Conservation (phyloP, 225 moss, liverwort and hornwort genomes). For the Physcomitrium patens region DNA sequence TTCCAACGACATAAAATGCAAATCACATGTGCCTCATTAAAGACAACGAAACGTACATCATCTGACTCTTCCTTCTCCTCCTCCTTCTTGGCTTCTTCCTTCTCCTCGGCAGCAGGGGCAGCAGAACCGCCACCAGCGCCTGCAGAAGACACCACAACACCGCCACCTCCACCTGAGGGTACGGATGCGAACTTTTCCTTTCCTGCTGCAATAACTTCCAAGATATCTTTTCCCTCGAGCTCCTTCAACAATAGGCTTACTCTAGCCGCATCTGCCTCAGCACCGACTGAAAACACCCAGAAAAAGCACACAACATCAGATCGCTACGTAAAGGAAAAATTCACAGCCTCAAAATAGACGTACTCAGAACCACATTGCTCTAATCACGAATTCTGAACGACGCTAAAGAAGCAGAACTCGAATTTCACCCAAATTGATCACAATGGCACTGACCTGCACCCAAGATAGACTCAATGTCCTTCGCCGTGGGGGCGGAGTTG, state of each 20-base stretch:
- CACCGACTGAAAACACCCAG: conserved; percentile 55
- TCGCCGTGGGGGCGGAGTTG: conserved; percentile 63
- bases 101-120: conserved; percentile 50
- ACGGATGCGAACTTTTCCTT: conserved; percentile 86
- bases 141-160: conserved; percentile 34
- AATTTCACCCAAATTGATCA: no score
- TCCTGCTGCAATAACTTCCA: conserved; percentile 78
- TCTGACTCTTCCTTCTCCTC: conserved; percentile 82
- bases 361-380: no score
- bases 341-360: no score
- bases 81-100: conserved; percentile 52
- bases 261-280: conserved; percentile 54
- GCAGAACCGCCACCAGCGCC: conserved; percentile 43
- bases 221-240: conserved; percentile 74
- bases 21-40: no score
- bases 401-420: no score
- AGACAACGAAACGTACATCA: conserved; percentile 49
- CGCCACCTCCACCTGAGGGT: conserved; percentile 72
- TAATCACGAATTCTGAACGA: no score
- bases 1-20: no score
- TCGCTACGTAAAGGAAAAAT: no score
- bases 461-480: conserved; percentile 74
- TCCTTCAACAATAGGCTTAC: conserved; percentile 61
- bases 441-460: conserved; percentile 40
- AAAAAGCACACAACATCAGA: no score